These are phyloP conservation scores for Aspergillus transmontanensis DNA, from an alignment of 2,329 filamentous ascomycete species.

Conservation along the genomic window DNA sequence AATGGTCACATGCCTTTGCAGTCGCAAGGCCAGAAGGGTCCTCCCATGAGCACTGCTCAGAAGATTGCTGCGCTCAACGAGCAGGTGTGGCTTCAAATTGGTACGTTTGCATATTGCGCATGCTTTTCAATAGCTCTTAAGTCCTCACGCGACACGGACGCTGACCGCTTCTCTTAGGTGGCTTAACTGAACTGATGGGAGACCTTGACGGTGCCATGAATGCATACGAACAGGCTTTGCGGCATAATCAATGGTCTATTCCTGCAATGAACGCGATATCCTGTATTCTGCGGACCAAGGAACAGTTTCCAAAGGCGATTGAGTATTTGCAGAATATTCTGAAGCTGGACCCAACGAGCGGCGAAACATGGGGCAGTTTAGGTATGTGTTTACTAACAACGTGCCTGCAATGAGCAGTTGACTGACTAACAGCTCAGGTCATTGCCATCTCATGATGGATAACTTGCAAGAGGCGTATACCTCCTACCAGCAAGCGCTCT, in stretches of 20 bases:
- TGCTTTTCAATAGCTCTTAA: no score
- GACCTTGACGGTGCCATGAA: conserved; percentile 85
- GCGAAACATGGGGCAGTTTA: conserved; percentile 94
- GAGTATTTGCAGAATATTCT: conserved; percentile 90
- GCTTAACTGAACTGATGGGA: conserved; percentile 82
- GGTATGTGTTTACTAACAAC: conserved; percentile 57
- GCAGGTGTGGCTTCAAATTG: conserved; percentile 87
- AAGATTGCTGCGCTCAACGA: conserved; percentile 81
- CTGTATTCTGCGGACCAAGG: conserved; percentile 84
- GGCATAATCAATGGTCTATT: conserved; percentile 85
- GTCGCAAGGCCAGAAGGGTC: conserved; percentile 54
- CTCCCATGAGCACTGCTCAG: conserved; percentile 68
- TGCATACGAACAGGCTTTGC: conserved; percentile 87
- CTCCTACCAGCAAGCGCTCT: conserved; percentile 92
- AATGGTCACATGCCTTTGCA: conserved; percentile 61
- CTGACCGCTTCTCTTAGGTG: conserved; percentile 58
- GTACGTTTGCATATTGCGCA: conserved; percentile 55
- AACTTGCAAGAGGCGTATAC: conserved; percentile 95
- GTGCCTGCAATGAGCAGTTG: not conserved
- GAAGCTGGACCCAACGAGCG: conserved; percentile 84
- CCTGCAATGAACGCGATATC: conserved; percentile 93
- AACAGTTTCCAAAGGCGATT: conserved; percentile 90
- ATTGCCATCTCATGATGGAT: conserved; percentile 98
- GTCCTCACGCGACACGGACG: not conserved
- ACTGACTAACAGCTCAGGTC: conserved; percentile 59